These are phyloP conservation scores for Ochromonas danica DNA, from an alignment of 108 stramenopile genomes.

Conservation along the genomic window DNA sequence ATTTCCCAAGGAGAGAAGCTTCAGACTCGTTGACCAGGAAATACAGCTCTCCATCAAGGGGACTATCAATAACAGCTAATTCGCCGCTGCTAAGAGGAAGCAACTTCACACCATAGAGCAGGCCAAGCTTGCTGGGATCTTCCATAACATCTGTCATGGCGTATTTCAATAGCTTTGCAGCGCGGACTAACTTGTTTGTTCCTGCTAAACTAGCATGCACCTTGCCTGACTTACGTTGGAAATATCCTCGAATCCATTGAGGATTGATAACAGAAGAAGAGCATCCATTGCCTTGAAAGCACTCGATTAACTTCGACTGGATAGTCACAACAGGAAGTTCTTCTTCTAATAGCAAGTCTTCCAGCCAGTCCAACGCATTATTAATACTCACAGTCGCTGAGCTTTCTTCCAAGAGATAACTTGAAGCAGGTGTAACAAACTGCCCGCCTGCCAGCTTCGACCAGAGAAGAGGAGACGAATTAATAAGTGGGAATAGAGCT, in stretches of 20 bases:
- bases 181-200: neutral
- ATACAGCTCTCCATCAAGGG: neutral
- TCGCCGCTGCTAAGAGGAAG: neutral
- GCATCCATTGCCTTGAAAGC: neutral
- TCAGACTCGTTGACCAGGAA: neutral
- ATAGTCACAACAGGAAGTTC: neutral
- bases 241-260: neutral
- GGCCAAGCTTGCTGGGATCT: neutral
- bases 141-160: neutral
- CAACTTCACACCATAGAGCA: neutral
- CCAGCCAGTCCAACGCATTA: neutral
- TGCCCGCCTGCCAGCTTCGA: neutral
- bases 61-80: neutral
- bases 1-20: neutral
- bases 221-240: neutral
- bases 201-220: neutral
- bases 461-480: neutral
- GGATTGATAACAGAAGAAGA: neutral
- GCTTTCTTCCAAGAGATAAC: neutral
- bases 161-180: constrained; percentile 1
- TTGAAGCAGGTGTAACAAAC: neutral
- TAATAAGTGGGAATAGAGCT: neutral
- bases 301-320: neutral
- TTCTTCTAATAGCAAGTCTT: neutral
- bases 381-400: neutral